Percentiles rank a stretch among this genome's conserved stretches.
Conservation (phyloP, 2,329 filamentous ascomycete genomes). For the Curvularia sp. region DNA sequence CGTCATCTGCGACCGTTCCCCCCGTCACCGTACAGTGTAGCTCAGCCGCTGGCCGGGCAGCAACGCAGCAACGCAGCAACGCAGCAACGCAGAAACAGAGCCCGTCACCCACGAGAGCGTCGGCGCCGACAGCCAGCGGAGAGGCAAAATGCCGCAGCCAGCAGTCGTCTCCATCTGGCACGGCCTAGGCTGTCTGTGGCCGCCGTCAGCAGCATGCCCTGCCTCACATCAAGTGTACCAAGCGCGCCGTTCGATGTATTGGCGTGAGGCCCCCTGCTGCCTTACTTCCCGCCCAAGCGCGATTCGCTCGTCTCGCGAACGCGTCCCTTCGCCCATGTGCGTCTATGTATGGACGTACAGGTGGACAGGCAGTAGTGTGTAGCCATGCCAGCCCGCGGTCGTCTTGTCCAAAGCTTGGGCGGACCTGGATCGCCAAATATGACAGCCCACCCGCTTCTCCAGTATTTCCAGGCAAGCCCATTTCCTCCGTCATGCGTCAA, state of each 20-base stretch:
- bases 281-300: conserved; percentile 11
- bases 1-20: too few relatives aligned
- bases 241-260: conserved; percentile 12
- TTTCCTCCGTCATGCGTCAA: conserved; percentile 5
- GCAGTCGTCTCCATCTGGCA: conserved; percentile 7
- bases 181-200: conserved; percentile 8
- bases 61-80: too few relatives aligned
- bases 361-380: conserved; percentile 7
- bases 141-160: conserved; percentile 29
- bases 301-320: conserved; percentile 10
- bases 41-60: too few relatives aligned
- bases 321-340: conserved; percentile 1
- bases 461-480: neutral
- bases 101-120: conserved; percentile 2
- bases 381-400: conserved; percentile 13
- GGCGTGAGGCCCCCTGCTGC: conserved; percentile 1
- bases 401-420: conserved; percentile 22
- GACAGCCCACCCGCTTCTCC: conserved; percentile 10
- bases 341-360: neutral
- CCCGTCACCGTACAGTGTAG: too few relatives aligned
- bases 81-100: neutral
- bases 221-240: conserved; percentile 1
- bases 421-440: conserved; percentile 24
- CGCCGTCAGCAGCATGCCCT: conserved; percentile 18
- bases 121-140: neutral